A percentile compares a stretch with the other conserved stretches of the same genome.
Evolutionary conservation across 345 rosid genomes (phyloP).

Genomic region (Moricandia moricandioides): DNA sequence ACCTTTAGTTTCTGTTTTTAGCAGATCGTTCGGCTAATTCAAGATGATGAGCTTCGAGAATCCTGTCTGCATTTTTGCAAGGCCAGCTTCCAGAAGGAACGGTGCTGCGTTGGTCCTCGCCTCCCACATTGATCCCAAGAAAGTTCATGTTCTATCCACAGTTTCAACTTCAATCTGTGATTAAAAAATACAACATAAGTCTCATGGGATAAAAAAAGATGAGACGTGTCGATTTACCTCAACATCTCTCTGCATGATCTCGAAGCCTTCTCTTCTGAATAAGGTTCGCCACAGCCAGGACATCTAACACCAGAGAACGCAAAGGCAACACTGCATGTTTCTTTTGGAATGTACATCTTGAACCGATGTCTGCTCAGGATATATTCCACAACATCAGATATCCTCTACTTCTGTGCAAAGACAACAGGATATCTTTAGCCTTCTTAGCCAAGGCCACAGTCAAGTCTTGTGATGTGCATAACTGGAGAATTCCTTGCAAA

Average conservation of each 20-base stretch:
- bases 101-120: conserved; percentile 66
- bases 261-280: conserved; percentile 87
- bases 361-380: conserved; percentile 97
- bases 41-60: conserved; percentile 78
- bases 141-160: conserved; percentile 91
- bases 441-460: conserved; percentile 73
- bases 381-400: conserved; percentile 82
- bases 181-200: conserved; percentile 21
- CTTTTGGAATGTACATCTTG: conserved; percentile 87
- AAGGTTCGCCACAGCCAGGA: conserved; percentile 90
- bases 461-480: conserved; percentile 73
- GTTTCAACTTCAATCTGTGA: conserved; percentile 87
- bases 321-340: conserved; percentile 92
- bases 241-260: conserved; percentile 94
- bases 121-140: conserved; percentile 96
- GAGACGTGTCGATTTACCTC: conserved; percentile 52
- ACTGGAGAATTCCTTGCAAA: conserved; percentile 76
- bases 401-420: conserved; percentile 67
- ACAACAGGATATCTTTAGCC: conserved; percentile 84
- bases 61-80: conserved; percentile 89
- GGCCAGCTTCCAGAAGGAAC: conserved; percentile 83
- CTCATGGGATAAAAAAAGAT: not conserved
- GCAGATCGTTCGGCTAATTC: conserved; percentile 87
- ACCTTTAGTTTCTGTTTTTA: conserved; percentile 84
- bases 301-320: conserved; percentile 98